Base-by-base conservation (phyloP, 139 green algal genomes). In the Chlamydomonas asymmetrica region DNA sequence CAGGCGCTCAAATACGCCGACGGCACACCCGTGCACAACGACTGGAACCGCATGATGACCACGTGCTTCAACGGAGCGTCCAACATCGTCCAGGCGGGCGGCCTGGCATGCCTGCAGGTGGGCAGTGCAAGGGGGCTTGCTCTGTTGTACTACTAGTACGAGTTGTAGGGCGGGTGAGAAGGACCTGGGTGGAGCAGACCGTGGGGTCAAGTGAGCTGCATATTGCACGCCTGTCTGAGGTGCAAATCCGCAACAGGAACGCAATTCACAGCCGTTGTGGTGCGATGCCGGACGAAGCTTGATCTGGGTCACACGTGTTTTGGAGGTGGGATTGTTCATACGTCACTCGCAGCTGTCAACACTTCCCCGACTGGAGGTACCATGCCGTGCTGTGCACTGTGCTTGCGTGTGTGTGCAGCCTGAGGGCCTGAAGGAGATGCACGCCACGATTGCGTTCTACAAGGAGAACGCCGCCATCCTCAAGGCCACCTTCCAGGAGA, bases 51-150 rank as follows among this genome's bases (percentile, higher is more conserved):
- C 68, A 85, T 99, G 66, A 98, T 97, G 89, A 95, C 87, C 78
- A 99, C 96, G 8, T 93, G 92, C 78, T 99, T 99, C 93, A 99
- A 99, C 75, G 96, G 96, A 5, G 96, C 96, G 3, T 97, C 91
- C 61, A 96, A 94, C 88, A 88, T 99, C 8, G 92, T 90, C 34
- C 96, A 98, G 86, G 92, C 92, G 1, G 96, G 95, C 35, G 96
- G 94, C 41, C 82, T 98, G 59, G 96, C 96, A 2, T 97, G 89
- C 84, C 80, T 99, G 62, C 40, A 91, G 86, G 92, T 94, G 62
- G 4, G 70, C 31, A 32, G n/a, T n/a, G n/a, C n/a, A n/a, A 5
- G 31, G 43, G 66, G 41, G 66, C 48, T 41, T 63, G 45, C 23
- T 9, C 23, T 57, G 34, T 50, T 69, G 62, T 50, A 31, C n/a